These are phyloP conservation scores for Backusella tarrabulga DNA, from an alignment of 192 early-diverging fungal species.

Conservation along the genomic window DNA sequence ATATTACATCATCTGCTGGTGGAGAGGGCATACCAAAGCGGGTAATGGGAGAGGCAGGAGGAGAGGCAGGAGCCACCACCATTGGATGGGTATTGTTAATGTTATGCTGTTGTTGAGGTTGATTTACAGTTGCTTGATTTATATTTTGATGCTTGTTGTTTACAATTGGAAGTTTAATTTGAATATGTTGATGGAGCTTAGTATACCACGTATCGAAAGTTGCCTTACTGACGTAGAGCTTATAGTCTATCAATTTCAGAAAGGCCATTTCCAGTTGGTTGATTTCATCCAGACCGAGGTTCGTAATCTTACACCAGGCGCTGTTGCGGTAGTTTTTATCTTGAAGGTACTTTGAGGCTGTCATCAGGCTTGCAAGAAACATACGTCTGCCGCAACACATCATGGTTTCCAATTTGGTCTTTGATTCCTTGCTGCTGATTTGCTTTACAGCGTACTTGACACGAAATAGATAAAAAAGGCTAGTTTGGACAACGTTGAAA, in stretches of 20 bases:
- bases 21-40: neutral
- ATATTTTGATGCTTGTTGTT: neutral
- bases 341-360: constrained; percentile 83
- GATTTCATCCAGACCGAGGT: constrained; percentile 74
- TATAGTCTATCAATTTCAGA: constrained; percentile 75
- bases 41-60: neutral
- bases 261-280: constrained; percentile 80
- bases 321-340: constrained; percentile 84
- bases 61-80: neutral
- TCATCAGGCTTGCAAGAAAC: constrained; percentile 81
- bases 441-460: constrained; percentile 45
- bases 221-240: constrained; percentile 60
- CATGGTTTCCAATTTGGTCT: constrained; percentile 37
- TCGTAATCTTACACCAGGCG: constrained; percentile 85
- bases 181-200: constrained; percentile 30
- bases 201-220: constrained; percentile 63
- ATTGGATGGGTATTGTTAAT: neutral
- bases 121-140: neutral
- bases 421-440: constrained; percentile 4
- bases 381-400: constrained; percentile 75
- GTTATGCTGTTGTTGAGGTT: neutral
- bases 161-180: constrained; percentile 5
- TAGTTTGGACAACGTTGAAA: constrained; percentile 68
- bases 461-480: constrained; percentile 67
- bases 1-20: neutral